phyloP scores from a whole-genome alignment of 495 filamentous ascomycete genomes.

The Aspergillus mulundensis region DNA sequence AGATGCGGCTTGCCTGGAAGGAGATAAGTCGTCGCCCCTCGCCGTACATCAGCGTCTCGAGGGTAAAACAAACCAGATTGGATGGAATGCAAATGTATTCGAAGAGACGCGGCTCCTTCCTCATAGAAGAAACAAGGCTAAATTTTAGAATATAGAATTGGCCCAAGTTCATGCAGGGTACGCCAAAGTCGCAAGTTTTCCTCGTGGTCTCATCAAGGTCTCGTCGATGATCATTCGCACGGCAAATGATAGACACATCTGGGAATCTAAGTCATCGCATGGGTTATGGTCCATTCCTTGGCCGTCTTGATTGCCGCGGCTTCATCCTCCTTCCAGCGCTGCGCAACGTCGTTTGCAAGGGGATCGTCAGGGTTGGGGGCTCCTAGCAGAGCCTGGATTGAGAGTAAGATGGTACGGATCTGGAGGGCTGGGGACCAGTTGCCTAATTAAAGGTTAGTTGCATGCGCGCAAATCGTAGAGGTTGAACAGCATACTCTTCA shows the following conservation, averaged over 20 bases:
- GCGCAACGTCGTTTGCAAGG: slow-evolving; percentile 94
- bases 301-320: slow-evolving; percentile 85
- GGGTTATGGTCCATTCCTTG: slow-evolving; percentile 79
- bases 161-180: slow-evolving; percentile 6
- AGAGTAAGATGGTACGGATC: slow-evolving; percentile 94
- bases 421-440: slow-evolving; percentile 99
- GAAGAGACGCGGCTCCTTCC: not conserved
- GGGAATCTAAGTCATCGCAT: slow-evolving; percentile 56
- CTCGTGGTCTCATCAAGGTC: slow-evolving; percentile 40
- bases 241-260: slow-evolving; percentile 3
- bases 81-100: slow-evolving; percentile 6
- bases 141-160: not conserved
- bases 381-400: slow-evolving; percentile 93
- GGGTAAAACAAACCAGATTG: slow-evolving; percentile 10
- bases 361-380: slow-evolving; percentile 98
- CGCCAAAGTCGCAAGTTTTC: slow-evolving; percentile 8
- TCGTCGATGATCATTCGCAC: slow-evolving; percentile 10
- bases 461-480: not conserved
- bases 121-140: slow-evolving; percentile 3
- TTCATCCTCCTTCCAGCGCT: slow-evolving; percentile 96
- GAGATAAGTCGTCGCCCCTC: slow-evolving; percentile 5
- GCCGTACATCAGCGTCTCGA: slow-evolving; percentile 2
- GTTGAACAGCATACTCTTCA: slow-evolving; percentile 70
- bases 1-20: slow-evolving; percentile 3
- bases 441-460: slow-evolving; percentile 48